These are phyloP conservation scores for Strigomonas culicis DNA, from an alignment of 208 protist species.

Conservation along the genomic window DNA sequence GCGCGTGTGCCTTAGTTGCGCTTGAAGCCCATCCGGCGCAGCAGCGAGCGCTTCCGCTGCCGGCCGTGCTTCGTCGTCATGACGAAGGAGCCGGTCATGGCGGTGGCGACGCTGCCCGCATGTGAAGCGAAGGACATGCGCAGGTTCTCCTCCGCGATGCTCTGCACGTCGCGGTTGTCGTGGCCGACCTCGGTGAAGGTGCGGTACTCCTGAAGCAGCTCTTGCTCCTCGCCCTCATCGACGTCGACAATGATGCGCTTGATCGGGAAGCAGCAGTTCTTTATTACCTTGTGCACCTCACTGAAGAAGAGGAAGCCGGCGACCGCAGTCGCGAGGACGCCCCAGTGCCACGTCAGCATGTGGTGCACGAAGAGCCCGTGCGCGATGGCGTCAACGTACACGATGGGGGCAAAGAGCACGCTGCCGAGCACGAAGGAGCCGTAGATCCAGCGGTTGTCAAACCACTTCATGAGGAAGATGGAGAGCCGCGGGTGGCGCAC, in stretches of 20 bases:
- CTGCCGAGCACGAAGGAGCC: conserved; percentile 47
- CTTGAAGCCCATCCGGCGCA: conserved; percentile 13
- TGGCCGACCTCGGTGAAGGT: conserved; percentile 42
- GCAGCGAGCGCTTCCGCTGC: conserved; percentile 29
- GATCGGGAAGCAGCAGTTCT: conserved; percentile 81
- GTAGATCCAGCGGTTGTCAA: conserved; percentile 85
- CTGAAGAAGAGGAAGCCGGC: conserved; percentile 50
- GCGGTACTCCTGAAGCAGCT: conserved; percentile 63
- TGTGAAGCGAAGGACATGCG: conserved; percentile 80
- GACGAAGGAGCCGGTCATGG: conserved; percentile 48
- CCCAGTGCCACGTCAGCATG: conserved; percentile 88
- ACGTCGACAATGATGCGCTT: conserved; percentile 23
- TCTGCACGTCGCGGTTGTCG: conserved; percentile 50
- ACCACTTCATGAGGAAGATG: conserved; percentile 80
- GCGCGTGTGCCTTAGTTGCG: conserved; percentile 8
- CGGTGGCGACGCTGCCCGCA: conserved; percentile 56
- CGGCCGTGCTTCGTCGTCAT: conserved; percentile 34
- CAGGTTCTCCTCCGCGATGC: conserved; percentile 78
- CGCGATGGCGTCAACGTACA: conserved; percentile 72
- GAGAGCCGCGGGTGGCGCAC: conserved; percentile 74
- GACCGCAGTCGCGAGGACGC: conserved; percentile 43
- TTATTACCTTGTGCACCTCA: conserved; percentile 84
- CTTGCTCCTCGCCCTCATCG: conserved; percentile 37
- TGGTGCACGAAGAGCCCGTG: conserved; percentile 70
- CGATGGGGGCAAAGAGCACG: conserved; percentile 66